phyloP scores from a whole-genome alignment of 352 stramenopile genomes.

The Globisporangium nagaii region DNA sequence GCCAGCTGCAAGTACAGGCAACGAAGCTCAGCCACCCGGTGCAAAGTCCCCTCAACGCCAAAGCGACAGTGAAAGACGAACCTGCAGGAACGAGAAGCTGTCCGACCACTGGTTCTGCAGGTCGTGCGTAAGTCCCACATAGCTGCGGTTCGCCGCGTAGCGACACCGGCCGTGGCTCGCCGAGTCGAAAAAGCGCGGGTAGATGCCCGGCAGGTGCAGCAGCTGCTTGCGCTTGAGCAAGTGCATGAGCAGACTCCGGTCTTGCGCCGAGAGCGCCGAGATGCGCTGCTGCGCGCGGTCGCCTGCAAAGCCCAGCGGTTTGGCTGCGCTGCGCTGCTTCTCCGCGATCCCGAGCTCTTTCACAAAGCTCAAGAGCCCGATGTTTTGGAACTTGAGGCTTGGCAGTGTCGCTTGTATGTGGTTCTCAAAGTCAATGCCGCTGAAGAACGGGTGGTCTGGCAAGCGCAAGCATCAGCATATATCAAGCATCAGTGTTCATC shows the following conservation, averaged over 20 bases:
- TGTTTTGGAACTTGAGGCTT: constrained; percentile 31
- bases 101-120: constrained; percentile 76
- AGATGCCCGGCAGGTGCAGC: constrained; percentile 64
- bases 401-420: constrained; percentile 46
- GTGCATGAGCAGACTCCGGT: constrained; percentile 65
- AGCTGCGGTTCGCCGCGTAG: constrained; percentile 48
- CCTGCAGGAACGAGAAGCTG: constrained; percentile 63
- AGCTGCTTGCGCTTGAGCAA: constrained; percentile 70
- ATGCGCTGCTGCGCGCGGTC: constrained; percentile 42
- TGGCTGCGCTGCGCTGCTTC: constrained; percentile 10
- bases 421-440: constrained; percentile 51
- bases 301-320: constrained; percentile 18
- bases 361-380: constrained; percentile 38
- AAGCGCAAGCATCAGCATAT: neutral
- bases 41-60: neutral
- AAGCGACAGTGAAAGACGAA: constrained; percentile 10
- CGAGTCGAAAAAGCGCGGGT: constrained; percentile 64
- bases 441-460: constrained; percentile 73
- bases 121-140: constrained; percentile 57
- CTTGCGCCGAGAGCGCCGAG: constrained; percentile 15
- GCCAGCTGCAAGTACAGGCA: constrained; percentile 40
- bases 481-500: too few relatives aligned
- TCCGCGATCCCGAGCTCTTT: constrained; percentile 35
- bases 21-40: too few relatives aligned
- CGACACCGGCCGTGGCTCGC: constrained; percentile 42